Percentiles rank a stretch among this genome's conserved stretches.
Evolutionary conservation across 495 filamentous ascomycete genomes (phyloP).

Genomic region (Xylaria castorea): DNA sequence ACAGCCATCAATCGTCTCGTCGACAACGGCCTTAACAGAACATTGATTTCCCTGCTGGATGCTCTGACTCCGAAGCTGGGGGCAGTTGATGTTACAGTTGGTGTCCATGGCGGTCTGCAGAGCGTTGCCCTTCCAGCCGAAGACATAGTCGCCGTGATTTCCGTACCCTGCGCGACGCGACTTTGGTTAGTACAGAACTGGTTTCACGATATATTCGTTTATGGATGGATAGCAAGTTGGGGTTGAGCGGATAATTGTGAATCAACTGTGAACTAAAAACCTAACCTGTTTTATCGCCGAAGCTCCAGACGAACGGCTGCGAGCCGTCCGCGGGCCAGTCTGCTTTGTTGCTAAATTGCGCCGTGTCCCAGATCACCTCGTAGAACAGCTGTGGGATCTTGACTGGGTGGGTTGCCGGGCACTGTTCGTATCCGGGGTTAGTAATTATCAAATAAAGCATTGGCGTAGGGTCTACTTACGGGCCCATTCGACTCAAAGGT

Average conservation of each 20-base stretch:
- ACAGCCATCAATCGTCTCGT: slow-evolving; percentile 51
- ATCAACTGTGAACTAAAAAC: too few species aligned
- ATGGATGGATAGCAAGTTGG: too few species aligned
- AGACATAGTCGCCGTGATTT: slow-evolving; percentile 51
- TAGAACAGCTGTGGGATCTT: slow-evolving; percentile 48
- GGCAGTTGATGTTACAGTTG: slow-evolving; percentile 46
- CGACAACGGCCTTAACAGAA: slow-evolving; percentile 38
- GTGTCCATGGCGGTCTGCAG: slow-evolving; percentile 49
- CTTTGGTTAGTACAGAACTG: too few species aligned
- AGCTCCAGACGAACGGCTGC: slow-evolving; percentile 56
- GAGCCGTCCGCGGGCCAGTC: slow-evolving; percentile 51
- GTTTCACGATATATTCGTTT: too few species aligned
- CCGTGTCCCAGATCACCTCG: slow-evolving; percentile 48
- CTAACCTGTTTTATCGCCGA: slow-evolving; percentile 36
- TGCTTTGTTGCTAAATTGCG: slow-evolving; percentile 46
- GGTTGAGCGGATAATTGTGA: too few species aligned
- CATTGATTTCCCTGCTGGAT: slow-evolving; percentile 50
- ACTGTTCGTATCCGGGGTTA: slow-evolving; percentile 11
- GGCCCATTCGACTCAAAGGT: slow-evolving; percentile 46
- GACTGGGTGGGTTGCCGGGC: slow-evolving; percentile 45
- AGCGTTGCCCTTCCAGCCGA: slow-evolving; percentile 50
- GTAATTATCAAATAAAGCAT: background rate
- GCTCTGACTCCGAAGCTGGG: slow-evolving; percentile 48
- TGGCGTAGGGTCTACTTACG: background rate
- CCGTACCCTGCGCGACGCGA: slow-evolving; percentile 40